These are phyloP conservation scores for Colletotrichum sp. DNA, from an alignment of 2,329 filamentous ascomycete species.

Conservation along the genomic window DNA sequence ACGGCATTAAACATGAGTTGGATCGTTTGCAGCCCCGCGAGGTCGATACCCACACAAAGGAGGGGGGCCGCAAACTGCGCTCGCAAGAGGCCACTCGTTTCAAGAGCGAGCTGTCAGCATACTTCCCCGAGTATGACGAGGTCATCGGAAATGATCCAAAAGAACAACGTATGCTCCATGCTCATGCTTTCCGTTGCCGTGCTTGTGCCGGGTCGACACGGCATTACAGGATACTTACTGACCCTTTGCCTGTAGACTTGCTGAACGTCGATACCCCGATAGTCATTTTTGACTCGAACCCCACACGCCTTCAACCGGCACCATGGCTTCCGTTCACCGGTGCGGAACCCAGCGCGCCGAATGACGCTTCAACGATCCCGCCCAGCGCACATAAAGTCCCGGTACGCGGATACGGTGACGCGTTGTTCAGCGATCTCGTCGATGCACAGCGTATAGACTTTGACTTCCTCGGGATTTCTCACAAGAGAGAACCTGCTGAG, in stretches of 20 bases:
- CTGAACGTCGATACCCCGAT: constrained; percentile 77
- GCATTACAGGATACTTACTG: neutral
- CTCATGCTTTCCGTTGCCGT: neutral
- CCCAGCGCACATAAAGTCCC: constrained; percentile 32
- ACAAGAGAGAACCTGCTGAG: constrained; percentile 45
- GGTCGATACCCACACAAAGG: constrained; percentile 46
- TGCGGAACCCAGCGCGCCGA: neutral
- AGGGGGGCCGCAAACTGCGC: constrained; percentile 78
- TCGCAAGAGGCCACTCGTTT: constrained; percentile 85
- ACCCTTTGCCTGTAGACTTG: constrained; percentile 60
- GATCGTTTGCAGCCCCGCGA: constrained; percentile 57
- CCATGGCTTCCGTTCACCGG: constrained; percentile 8
- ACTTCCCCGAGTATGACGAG: constrained; percentile 94
- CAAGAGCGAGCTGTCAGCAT: constrained; percentile 89
- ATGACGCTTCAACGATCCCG: neutral
- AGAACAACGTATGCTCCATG: constrained; percentile 68
- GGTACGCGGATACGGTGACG: constrained; percentile 60
- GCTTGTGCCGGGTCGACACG: neutral
- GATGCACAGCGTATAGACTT: constrained; percentile 64
- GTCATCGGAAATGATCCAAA: constrained; percentile 85
- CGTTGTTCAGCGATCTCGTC: constrained; percentile 59
- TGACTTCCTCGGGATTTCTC: constrained; percentile 53
- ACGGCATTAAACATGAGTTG: constrained; percentile 67
- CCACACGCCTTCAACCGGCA: constrained; percentile 22
- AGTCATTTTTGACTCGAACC: constrained; percentile 65